These are phyloP conservation scores for Penicillium angulare DNA, from an alignment of 495 filamentous ascomycete genomes.

Conservation along the genomic window DNA sequence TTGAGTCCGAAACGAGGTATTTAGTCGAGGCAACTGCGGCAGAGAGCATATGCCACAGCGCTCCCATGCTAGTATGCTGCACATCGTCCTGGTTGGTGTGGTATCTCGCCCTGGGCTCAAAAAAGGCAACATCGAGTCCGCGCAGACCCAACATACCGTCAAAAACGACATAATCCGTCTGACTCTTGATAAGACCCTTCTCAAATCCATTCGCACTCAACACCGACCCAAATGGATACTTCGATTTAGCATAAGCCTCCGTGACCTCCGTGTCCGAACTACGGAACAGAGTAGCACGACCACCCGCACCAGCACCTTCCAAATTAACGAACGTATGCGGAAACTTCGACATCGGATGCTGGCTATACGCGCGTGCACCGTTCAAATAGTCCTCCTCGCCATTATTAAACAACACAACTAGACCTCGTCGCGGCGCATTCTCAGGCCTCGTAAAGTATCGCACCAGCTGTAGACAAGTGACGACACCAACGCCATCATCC, in stretches of 20 bases:
- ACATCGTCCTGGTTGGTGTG: conserved; percentile 90
- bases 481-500: conserved; percentile 88
- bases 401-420: conserved; percentile 90
- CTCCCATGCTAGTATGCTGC: conserved; percentile 68
- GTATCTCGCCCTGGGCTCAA: conserved; percentile 79
- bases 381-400: conserved; percentile 94
- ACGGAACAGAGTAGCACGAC: conserved; percentile 82
- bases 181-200: conserved; percentile 69
- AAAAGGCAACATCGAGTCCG: conserved; percentile 91
- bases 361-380: conserved; percentile 81
- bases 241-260: conserved; percentile 64
- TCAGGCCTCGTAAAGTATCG: conserved; percentile 77
- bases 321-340: conserved; percentile 88
- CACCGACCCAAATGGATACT: conserved; percentile 80
- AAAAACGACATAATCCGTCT: conserved; percentile 90
- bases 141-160: conserved; percentile 76
- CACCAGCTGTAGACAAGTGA: conserved; percentile 83
- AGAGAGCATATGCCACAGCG: conserved; percentile 93
- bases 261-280: conserved; percentile 87
- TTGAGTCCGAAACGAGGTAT: conserved; percentile 67
- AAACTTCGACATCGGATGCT: conserved; percentile 74
- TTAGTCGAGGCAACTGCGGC: conserved; percentile 70
- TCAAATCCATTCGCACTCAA: conserved; percentile 81
- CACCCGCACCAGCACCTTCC: conserved; percentile 92
- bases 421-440: conserved; percentile 73